Base-by-base conservation (phyloP, 148 eudicot genomes). In the Vaccinium macrocarpon region DNA sequence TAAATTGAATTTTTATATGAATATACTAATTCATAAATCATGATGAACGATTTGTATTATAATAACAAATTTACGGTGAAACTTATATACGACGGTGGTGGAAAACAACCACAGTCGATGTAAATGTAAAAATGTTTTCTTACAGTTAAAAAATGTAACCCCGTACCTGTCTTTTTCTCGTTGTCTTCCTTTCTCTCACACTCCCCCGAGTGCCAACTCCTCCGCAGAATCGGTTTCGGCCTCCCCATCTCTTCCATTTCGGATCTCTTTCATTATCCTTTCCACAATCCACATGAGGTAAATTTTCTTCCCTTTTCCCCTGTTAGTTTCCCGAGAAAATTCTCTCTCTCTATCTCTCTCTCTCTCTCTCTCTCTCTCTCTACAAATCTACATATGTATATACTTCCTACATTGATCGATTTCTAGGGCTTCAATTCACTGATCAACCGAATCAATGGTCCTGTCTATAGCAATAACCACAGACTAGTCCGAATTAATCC, bases 241-340 rank as follows among this genome's bases (percentile, higher is more conserved):
- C 75, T 32, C 51, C 80, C 85, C 49, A 59, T 84, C 71, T 85
- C 87, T 73, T 72, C 80, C 71, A 29, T 85, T 81, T 81, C 87
- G 87, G 87, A 85, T 85, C 87, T 81, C 61, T 75, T 32, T 56
- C 84, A 7, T 57, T 75, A 0, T 18, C 42, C 11, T 50, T 25
- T 38, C 78, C 1, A 50, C 10, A 27, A 27, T 61, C 81, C 64
- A 2, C 12, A 14, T 70, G 5, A 80, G 86, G 79, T 72, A 80
- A 57, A 8, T 5, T 12, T 4, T 72, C 56, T 46, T n/a, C 23
- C 51, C 48, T 12, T 61, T 21, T 61, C 53, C 21, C 25, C 62
- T 76, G 46, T 79, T 46, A 21, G 46, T 50, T 48, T 78, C 66
- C 50, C 8, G 53, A 10, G 48, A 68, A 76, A 81, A 64, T 25